A percentile compares a stretch with the other conserved stretches of the same genome.
Conservation (phyloP, 1,139 yeast species). For the Schwanniomyces etchellsii region DNA sequence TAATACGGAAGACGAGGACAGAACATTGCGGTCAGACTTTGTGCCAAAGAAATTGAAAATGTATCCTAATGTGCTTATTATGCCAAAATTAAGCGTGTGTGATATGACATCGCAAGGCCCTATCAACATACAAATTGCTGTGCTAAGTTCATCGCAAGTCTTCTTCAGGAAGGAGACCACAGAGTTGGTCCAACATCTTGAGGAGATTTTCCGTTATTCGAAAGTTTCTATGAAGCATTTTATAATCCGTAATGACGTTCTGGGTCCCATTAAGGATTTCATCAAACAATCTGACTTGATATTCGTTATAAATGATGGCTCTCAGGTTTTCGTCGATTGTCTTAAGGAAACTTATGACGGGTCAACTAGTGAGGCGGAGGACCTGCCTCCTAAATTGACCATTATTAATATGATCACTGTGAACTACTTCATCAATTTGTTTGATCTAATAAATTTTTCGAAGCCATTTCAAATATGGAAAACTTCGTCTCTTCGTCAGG, state of each 20-base stretch:
- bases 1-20: constrained; percentile 13
- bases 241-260: constrained; percentile 7
- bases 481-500: constrained; percentile 26
- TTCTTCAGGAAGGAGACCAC: constrained; percentile 15
- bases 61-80: constrained; percentile 24
- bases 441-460: constrained; percentile 28
- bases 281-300: constrained; percentile 22
- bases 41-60: constrained; percentile 4
- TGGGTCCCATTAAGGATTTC: constrained; percentile 6
- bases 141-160: constrained; percentile 15
- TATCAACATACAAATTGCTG: constrained; percentile 13
- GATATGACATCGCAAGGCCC: neutral
- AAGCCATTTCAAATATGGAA: constrained; percentile 41
- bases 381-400: constrained; percentile 22
- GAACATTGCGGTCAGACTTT: constrained; percentile 1
- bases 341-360: constrained; percentile 10
- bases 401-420: constrained; percentile 37
- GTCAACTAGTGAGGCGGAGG: constrained; percentile 2
- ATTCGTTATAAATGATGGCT: constrained; percentile 39
- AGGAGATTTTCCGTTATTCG: constrained; percentile 8
- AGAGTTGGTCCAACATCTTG: constrained; percentile 15
- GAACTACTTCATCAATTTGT: constrained; percentile 35
- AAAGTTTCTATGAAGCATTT: constrained; percentile 15
- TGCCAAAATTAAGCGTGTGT: constrained; percentile 29
- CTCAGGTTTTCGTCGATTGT: constrained; percentile 22